Evolutionary conservation across 1,139 yeast genomes (phyloP).

Genomic region (Hyphopichia wangnamkhiaoensis): DNA sequence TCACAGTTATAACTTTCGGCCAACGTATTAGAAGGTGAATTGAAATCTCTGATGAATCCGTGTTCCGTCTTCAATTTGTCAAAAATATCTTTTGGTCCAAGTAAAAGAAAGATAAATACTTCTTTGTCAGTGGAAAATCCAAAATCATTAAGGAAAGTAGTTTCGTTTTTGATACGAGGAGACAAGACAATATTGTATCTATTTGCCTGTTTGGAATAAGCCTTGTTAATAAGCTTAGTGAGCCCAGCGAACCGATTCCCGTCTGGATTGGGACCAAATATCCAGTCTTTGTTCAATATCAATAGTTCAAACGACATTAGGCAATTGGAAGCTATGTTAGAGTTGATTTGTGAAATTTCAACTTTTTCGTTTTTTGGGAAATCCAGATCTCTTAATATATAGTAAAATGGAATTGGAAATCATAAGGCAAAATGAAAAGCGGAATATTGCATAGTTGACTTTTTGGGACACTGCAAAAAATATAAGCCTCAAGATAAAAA

Average conservation of each 20-base stretch:
- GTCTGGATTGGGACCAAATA: slow-evolving; percentile 12
- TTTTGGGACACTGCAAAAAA: no score
- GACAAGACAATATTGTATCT: slow-evolving; percentile 45
- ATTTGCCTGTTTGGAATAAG: slow-evolving; percentile 48
- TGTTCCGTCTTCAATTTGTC: slow-evolving; percentile 11
- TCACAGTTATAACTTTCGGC: slow-evolving; percentile 29
- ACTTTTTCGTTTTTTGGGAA: no score
- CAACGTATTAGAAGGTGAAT: slow-evolving; percentile 14
- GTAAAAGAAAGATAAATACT: slow-evolving; percentile 24
- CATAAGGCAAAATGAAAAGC: no score
- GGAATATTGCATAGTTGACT: no score
- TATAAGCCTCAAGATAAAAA: no score
- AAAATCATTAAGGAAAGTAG: slow-evolving; percentile 28
- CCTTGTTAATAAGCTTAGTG: slow-evolving; percentile 40
- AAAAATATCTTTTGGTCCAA: slow-evolving; percentile 26
- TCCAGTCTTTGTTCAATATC: slow-evolving; percentile 26
- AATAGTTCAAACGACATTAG: slow-evolving; percentile 24
- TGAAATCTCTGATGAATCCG: slow-evolving; percentile 24
- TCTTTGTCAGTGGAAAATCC: slow-evolving; percentile 20
- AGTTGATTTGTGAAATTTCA: no score
- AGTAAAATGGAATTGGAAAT: no score
- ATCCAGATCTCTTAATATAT: no score
- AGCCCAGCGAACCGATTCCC: slow-evolving; percentile 16
- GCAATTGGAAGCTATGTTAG: no score
- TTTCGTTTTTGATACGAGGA: slow-evolving; percentile 37